phyloP scores from a whole-genome alignment of 345 rosid genomes.

The Dipteronia dyeriana region DNA sequence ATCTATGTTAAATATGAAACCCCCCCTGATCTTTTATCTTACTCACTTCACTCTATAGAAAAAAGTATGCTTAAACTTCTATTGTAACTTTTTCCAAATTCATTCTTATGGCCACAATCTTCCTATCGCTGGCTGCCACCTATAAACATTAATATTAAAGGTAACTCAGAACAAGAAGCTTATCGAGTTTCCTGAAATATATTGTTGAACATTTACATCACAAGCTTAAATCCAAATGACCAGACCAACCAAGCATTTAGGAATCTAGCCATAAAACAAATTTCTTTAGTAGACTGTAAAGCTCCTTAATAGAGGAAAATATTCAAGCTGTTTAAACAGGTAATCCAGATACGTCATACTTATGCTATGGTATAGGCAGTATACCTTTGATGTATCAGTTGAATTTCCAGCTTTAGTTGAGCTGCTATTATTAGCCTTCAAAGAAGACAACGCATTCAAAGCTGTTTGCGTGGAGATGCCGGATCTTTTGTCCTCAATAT shows the following conservation, averaged over 20 bases:
- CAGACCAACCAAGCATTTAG: slow-evolving; percentile 6
- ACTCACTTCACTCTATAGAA: background rate
- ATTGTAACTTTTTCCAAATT: background rate
- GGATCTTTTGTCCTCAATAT: slow-evolving; percentile 46
- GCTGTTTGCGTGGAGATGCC: slow-evolving; percentile 41
- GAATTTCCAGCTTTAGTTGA: slow-evolving; percentile 30
- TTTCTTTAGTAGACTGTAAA: background rate
- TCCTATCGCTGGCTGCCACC: background rate
- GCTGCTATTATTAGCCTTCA: slow-evolving; percentile 35
- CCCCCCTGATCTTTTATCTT: background rate
- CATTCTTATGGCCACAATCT: background rate
- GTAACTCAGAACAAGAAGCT: background rate
- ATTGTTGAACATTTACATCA: background rate
- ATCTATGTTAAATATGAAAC: background rate
- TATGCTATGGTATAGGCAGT: slow-evolving; percentile 18
- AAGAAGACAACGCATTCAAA: slow-evolving; percentile 39
- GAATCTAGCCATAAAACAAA: background rate
- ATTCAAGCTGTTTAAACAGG: no score
- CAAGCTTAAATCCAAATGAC: background rate
- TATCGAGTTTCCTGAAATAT: background rate
- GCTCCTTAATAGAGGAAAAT: no score
- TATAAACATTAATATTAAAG: background rate
- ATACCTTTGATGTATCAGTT: slow-evolving; percentile 56
- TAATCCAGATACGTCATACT: background rate
- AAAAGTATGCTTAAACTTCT: background rate